These are phyloP conservation scores for Jamesozyma gamospora DNA, from an alignment of 805 yeast genomes.

Conservation along the genomic window DNA sequence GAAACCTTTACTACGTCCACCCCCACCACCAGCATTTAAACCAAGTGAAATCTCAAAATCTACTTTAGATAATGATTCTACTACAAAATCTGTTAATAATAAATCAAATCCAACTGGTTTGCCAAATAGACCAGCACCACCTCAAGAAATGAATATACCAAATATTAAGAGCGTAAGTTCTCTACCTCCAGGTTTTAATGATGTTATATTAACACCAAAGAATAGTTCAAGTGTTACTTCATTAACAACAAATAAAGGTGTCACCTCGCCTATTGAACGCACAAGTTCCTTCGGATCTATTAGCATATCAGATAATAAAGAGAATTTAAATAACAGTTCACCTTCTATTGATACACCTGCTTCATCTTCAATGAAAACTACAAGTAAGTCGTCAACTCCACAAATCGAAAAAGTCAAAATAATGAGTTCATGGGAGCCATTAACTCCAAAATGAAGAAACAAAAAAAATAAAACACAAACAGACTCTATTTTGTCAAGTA, in stretches of 20 bases:
- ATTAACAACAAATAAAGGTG: not conserved
- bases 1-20: slow-evolving; percentile 11
- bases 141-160: slow-evolving; percentile 6
- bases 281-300: too few species aligned
- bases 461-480: too few species aligned
- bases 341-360: too few species aligned
- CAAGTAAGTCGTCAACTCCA: not conserved
- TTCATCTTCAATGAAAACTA: too few species aligned
- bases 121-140: slow-evolving; percentile 10
- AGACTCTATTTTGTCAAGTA: not conserved
- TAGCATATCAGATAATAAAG: too few species aligned
- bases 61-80: not conserved
- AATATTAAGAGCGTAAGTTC: slow-evolving; percentile 10
- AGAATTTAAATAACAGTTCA: too few species aligned
- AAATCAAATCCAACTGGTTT: not conserved
- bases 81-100: not conserved
- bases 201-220: slow-evolving; percentile 28
- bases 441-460: slow-evolving; percentile 14
- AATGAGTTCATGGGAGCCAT: slow-evolving; percentile 13
- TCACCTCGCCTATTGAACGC: too few species aligned
- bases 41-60: slow-evolving; percentile 2
- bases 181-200: slow-evolving; percentile 33
- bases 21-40: slow-evolving; percentile 14
- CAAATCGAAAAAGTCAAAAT: slow-evolving; percentile 1
- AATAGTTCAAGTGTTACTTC: slow-evolving; percentile 9